Percentiles rank a stretch among this genome's conserved stretches.
These are phyloP conservation scores for Rhizopogon roseolus DNA, from an alignment of 768 basidiomycete species.

Conservation along the genomic window DNA sequence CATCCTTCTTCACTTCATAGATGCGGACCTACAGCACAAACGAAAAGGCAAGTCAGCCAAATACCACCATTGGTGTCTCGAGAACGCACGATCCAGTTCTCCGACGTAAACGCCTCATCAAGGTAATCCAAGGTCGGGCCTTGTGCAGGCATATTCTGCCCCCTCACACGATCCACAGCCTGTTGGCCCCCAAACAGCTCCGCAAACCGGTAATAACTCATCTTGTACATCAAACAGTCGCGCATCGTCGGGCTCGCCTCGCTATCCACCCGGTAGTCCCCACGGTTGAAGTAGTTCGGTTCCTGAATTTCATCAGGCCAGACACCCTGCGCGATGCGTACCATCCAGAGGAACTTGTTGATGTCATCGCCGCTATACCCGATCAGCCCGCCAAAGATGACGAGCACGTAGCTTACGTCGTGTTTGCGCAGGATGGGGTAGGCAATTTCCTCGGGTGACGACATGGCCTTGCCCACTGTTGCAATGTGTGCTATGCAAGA, in stretches of 20 bases:
- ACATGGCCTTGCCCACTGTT: conserved; percentile 98
- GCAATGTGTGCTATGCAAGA: conserved; percentile 79
- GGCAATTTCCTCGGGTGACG: conserved; percentile 87
- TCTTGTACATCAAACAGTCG: conserved; percentile 98
- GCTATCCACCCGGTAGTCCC: conserved; percentile 92
- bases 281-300: conserved; percentile 88
- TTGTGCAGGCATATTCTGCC: conserved; percentile 70
- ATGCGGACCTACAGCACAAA: conserved; percentile 64
- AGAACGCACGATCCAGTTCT: conserved; percentile 93
- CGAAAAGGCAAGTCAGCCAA: not conserved
- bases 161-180: conserved; percentile 82
- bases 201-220: conserved; percentile 94
- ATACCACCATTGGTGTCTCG: too few species aligned
- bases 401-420: conserved; percentile 94
- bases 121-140: conserved; percentile 86
- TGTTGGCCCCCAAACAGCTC: conserved; percentile 80
- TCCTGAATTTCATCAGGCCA: conserved; percentile 99
- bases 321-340: conserved; percentile 89
- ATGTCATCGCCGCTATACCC: conserved; percentile 99
- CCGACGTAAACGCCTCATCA: conserved; percentile 97
- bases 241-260: conserved; percentile 83
- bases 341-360: conserved; percentile 99
- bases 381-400: conserved; percentile 95
- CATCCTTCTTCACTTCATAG: conserved; percentile 93
- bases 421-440: conserved; percentile 97